Evolutionary conservation across 2,329 filamentous ascomycete genomes (phyloP).

Genomic region (Penicillium sumatraense): DNA sequence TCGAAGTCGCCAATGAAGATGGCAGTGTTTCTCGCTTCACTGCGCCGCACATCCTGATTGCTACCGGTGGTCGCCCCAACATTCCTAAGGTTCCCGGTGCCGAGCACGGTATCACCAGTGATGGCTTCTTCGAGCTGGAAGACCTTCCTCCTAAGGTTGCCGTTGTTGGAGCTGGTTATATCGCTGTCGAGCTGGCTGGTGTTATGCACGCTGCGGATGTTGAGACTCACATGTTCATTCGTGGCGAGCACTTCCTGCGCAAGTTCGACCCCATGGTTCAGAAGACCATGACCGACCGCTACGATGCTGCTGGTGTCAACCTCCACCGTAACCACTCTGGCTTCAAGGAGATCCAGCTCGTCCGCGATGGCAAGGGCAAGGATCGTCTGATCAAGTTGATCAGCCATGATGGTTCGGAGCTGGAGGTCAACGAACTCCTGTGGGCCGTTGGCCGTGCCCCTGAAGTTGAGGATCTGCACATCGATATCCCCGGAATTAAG

Average conservation of each 20-base stretch:
- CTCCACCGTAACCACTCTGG: constrained; percentile 52
- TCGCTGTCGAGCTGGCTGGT: constrained; percentile 57
- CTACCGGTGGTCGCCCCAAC: constrained; percentile 53
- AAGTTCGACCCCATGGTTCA: constrained; percentile 60
- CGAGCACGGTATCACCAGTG: constrained; percentile 56
- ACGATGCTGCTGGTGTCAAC: constrained; percentile 54
- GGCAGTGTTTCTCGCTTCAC: constrained; percentile 45
- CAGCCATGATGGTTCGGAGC: constrained; percentile 46
- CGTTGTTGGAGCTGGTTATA: constrained; percentile 57
- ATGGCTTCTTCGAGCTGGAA: constrained; percentile 57
- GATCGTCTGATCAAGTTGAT: constrained; percentile 53
- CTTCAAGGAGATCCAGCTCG: constrained; percentile 53
- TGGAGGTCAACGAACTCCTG: constrained; percentile 55
- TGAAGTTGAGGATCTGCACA: constrained; percentile 48
- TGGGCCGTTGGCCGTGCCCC: constrained; percentile 56
- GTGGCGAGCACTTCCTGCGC: constrained; percentile 52
- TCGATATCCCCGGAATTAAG: constrained; percentile 50
- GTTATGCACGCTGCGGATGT: constrained; percentile 55
- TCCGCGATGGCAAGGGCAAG: constrained; percentile 51
- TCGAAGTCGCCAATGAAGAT: constrained; percentile 51
- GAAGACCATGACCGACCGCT: constrained; percentile 56
- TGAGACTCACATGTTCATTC: constrained; percentile 57
- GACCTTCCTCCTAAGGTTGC: constrained; percentile 56
- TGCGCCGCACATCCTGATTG: constrained; percentile 54
- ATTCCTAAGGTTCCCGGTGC: constrained; percentile 50